phyloP scores from a whole-genome alignment of 108 stramenopile genomes.

The Nitzschia sp. region DNA sequence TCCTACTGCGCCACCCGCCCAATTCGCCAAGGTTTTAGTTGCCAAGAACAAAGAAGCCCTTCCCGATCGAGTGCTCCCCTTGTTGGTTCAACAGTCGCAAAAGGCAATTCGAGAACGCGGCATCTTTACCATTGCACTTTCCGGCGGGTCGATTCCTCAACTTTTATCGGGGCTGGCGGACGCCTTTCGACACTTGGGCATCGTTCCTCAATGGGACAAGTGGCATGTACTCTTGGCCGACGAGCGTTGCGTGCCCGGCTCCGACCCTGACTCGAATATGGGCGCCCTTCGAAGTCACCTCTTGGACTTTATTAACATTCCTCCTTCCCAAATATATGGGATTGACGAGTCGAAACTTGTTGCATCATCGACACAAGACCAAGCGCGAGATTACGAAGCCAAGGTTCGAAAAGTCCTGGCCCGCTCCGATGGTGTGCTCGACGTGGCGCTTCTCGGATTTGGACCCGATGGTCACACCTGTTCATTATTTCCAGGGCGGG shows the following conservation, averaged over 20 bases:
- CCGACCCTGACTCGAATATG: slow-evolving; percentile 84
- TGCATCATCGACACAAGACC: not conserved
- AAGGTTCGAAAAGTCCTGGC: not conserved
- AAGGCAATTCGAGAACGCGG: slow-evolving; percentile 34
- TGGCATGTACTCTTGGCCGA: slow-evolving; percentile 93
- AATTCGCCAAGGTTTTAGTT: slow-evolving; percentile 1
- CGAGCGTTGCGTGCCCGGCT: slow-evolving; percentile 87
- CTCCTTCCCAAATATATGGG: slow-evolving; percentile 66
- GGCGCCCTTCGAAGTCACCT: slow-evolving; percentile 52
- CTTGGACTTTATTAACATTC: slow-evolving; percentile 52
- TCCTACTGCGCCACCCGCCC: not conserved
- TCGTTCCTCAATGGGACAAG: slow-evolving; percentile 59
- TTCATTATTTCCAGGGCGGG: slow-evolving; percentile 91
- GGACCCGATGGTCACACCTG: slow-evolving; percentile 98
- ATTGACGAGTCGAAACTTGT: slow-evolving; percentile 58
- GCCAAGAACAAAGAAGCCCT: slow-evolving; percentile 15
- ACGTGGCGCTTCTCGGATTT: slow-evolving; percentile 91
- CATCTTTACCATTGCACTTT: slow-evolving; percentile 81
- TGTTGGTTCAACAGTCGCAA: slow-evolving; percentile 1
- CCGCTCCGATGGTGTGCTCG: slow-evolving; percentile 47
- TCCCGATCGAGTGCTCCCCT: slow-evolving; percentile 2
- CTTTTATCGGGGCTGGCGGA: slow-evolving; percentile 51
- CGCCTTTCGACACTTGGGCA: slow-evolving; percentile 29
- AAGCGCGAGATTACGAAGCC: slow-evolving; percentile 4
- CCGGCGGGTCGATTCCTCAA: slow-evolving; percentile 90